A percentile compares a stretch with the other conserved stretches of the same genome.
Evolutionary conservation across 441 rosid genomes (phyloP).

Genomic region (Populus hybrid): DNA sequence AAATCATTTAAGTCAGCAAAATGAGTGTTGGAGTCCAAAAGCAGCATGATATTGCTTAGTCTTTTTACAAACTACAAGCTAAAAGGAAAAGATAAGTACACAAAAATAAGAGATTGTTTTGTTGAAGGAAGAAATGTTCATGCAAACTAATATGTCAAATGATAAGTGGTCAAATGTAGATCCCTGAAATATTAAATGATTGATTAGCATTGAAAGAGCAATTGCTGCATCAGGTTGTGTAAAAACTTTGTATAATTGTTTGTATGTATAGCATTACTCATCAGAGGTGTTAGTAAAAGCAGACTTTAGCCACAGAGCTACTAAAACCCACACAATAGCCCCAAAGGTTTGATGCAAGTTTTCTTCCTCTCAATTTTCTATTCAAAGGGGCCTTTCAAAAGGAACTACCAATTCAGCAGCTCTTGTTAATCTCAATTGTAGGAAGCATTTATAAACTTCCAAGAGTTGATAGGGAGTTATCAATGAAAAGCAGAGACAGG

Average conservation of each 20-base stretch:
- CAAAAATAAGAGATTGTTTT: background rate
- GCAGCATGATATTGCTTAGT: background rate
- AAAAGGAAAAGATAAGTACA: background rate
- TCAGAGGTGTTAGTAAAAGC: background rate
- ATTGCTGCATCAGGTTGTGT: too few relatives aligned
- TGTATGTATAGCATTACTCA: background rate
- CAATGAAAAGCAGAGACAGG: background rate
- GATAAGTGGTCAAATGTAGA: too few relatives aligned
- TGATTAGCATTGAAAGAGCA: too few relatives aligned
- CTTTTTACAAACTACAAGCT: background rate
- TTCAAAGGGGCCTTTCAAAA: background rate
- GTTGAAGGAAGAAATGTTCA: background rate
- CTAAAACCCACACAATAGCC: background rate
- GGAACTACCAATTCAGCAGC: background rate
- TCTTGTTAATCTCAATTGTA: background rate
- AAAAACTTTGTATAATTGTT: background rate
- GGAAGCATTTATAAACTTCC: background rate
- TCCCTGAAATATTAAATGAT: too few relatives aligned
- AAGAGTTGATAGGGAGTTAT: background rate
- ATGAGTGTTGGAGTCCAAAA: conserved; percentile 11
- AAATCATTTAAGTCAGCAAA: conserved; percentile 14
- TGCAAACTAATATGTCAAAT: too few relatives aligned
- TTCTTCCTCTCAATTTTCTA: background rate
- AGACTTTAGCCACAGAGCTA: background rate
- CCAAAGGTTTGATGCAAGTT: background rate